Evolutionary conservation across 1,284 basidiomycete species (phyloP), one percentile per base, ranked within the genome.

Genomic region (Malassezia equina): DNA sequence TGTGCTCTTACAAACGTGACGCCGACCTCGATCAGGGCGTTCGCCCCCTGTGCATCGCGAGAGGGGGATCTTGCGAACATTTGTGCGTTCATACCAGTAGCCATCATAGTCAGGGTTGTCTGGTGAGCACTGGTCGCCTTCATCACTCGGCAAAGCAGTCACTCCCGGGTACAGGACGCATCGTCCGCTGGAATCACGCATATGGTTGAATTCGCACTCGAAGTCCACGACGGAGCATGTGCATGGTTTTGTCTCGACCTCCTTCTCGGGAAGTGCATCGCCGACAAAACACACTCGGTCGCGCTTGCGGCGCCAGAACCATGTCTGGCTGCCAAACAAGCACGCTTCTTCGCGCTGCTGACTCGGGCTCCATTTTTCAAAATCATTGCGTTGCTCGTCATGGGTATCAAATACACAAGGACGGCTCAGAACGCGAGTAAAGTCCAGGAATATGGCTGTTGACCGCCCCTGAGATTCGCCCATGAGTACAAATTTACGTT

Each of bases 361-460:
- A 43, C 62, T 66, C 7, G 72, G 72, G 33, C 65, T 69, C 71
- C 71, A 75, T 13, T 66, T 57, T 58, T 75, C 72, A 53, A 72
- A 75, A 54, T 75, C 72, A 47, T 62, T 66, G 36, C 47, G 25
- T 29, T 66, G 62, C 19, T 64, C 64, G n/a, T 58, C 34, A 12
- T 60, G 36, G 1, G 49, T 33, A 44, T 71, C 58, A 47, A 67
- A 65, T 17, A 61, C 64, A 60, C 71, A 74, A 32, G 66, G 61
- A 21, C 63, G 57, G 28, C 49, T 46, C 17, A 62, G 51, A 25
- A 96, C 78, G 4, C 84, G 78, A 1, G 85, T 81, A 65, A 98
- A 95, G 77, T 98, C 93, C 48, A 98, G 75, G 65, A 96, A 88
- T 3, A 98, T 81, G 0, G 85, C 83, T 4, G 86, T 81, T 0